A percentile compares a stretch with the other conserved stretches of the same genome.
These are phyloP conservation scores for Fusarium burgessii DNA, from an alignment of 2,329 filamentous ascomycete species.

Conservation along the genomic window DNA sequence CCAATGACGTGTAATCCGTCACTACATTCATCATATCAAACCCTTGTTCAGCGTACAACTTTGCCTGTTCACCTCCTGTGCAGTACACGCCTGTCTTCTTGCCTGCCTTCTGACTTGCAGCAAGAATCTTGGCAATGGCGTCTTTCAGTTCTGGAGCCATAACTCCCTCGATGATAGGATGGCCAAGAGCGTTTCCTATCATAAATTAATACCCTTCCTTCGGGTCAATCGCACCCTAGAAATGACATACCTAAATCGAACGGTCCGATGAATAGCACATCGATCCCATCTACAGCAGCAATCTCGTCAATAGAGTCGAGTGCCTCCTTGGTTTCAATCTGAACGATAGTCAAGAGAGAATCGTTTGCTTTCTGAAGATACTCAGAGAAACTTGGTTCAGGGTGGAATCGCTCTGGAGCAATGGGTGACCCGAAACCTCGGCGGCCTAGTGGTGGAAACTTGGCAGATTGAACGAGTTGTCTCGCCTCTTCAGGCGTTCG, in stretches of 20 bases:
- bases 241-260: conserved; percentile 67
- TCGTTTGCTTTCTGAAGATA: conserved; percentile 65
- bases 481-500: conserved; percentile 59
- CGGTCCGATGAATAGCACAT: conserved; percentile 74
- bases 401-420: conserved; percentile 57
- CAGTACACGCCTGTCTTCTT: conserved; percentile 75
- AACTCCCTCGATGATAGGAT: conserved; percentile 70
- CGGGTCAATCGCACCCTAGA: no score
- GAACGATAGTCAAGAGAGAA: conserved; percentile 71
- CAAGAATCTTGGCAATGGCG: conserved; percentile 69
- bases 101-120: conserved; percentile 69
- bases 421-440: conserved; percentile 65
- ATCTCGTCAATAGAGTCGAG: conserved; percentile 71
- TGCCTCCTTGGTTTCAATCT: conserved; percentile 75
- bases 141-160: conserved; percentile 69
- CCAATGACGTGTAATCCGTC: conserved; percentile 66
- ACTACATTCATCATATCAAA: conserved; percentile 72
- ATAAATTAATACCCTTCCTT: conserved; percentile 9
- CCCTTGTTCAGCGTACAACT: conserved; percentile 64
- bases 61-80: conserved; percentile 67
- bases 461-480: conserved; percentile 60
- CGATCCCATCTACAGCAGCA: conserved; percentile 69
- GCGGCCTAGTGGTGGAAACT: conserved; percentile 62
- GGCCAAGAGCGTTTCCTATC: conserved; percentile 68
- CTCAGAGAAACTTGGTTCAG: conserved; percentile 58